Percentiles rank a stretch among this genome's conserved stretches.
phyloP scores from a whole-genome alignment of 2,329 filamentous ascomycete genomes.

The Drechslerella coelobrocha region DNA sequence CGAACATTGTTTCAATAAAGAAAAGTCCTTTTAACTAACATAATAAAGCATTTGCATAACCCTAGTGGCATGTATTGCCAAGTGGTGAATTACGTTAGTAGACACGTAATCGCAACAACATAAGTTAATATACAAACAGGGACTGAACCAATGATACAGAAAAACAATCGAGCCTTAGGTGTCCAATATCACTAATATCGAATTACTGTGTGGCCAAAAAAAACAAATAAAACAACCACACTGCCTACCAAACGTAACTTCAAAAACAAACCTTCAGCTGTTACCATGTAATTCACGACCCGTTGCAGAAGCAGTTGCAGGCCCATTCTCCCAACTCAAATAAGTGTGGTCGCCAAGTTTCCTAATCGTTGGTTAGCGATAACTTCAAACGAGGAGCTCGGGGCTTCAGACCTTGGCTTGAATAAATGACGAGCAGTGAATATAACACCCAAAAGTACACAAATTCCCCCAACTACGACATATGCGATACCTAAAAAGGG shows the following conservation, averaged over 20 bases:
- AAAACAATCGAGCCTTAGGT: no score
- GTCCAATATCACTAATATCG: no score
- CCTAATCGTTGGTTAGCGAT: conserved; percentile 60
- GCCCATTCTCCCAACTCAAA: conserved; percentile 87
- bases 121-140: no score
- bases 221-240: not conserved
- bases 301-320: conserved; percentile 62
- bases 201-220: not conserved
- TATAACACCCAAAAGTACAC: conserved; percentile 82
- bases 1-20: no score
- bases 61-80: no score
- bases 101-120: no score
- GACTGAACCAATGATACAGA: no score
- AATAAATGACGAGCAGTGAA: conserved; percentile 92
- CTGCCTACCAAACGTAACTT: not conserved
- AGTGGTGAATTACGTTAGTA: no score
- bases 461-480: conserved; percentile 89
- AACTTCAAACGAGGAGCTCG: conserved; percentile 5
- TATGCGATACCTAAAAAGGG: conserved; percentile 96
- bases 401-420: conserved; percentile 73
- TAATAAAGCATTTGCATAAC: no score
- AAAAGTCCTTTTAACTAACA: no score
- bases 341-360: conserved; percentile 99
- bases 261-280: not conserved
- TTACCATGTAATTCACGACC: conserved; percentile 25